Percentiles rank a stretch among this genome's conserved stretches.
Evolutionary conservation across 192 early-diverging fungal species (phyloP).

Genomic region (Geranomyces variabilis): DNA sequence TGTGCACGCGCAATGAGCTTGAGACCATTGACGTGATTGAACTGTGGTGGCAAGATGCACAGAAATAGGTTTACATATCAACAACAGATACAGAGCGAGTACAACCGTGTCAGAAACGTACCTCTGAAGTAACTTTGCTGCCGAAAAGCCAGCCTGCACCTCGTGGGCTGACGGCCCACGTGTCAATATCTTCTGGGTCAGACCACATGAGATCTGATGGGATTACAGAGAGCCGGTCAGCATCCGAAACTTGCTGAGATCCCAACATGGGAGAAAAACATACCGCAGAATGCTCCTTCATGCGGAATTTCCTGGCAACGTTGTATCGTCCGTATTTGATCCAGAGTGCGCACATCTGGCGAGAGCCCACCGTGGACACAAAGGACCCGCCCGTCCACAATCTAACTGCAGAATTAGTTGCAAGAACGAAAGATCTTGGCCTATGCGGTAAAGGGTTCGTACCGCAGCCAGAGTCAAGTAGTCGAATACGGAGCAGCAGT

Average conservation of each 20-base stretch:
- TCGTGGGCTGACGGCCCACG: constrained; percentile 86
- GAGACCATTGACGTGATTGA: constrained; percentile 90
- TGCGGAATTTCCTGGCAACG: constrained; percentile 94
- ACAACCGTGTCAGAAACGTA: constrained; percentile 33
- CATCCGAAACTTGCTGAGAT: too few species aligned
- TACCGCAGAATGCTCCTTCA: constrained; percentile 89
- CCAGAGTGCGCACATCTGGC: constrained; percentile 88
- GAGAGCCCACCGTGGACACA: constrained; percentile 95
- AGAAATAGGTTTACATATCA: not conserved
- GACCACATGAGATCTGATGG: constrained; percentile 89
- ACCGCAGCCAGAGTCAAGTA: constrained; percentile 89
- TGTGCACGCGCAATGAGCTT: constrained; percentile 92
- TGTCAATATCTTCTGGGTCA: constrained; percentile 93
- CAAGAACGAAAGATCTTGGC: not conserved
- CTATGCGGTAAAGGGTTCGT: constrained; percentile 22
- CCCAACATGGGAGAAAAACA: too few species aligned
- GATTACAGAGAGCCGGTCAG: not conserved
- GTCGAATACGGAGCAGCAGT: constrained; percentile 93
- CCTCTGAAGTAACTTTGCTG: constrained; percentile 89
- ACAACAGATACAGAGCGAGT: too few species aligned
- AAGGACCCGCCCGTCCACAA: constrained; percentile 89
- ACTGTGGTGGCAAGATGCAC: constrained; percentile 50
- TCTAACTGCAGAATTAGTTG: constrained; percentile 50
- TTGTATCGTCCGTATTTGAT: constrained; percentile 94
- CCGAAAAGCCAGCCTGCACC: constrained; percentile 98